Evolutionary conservation across 106 monocot genomes (phyloP), one percentile per base, ranked within the genome.

Genomic region (Dioscorea dumetorum): DNA sequence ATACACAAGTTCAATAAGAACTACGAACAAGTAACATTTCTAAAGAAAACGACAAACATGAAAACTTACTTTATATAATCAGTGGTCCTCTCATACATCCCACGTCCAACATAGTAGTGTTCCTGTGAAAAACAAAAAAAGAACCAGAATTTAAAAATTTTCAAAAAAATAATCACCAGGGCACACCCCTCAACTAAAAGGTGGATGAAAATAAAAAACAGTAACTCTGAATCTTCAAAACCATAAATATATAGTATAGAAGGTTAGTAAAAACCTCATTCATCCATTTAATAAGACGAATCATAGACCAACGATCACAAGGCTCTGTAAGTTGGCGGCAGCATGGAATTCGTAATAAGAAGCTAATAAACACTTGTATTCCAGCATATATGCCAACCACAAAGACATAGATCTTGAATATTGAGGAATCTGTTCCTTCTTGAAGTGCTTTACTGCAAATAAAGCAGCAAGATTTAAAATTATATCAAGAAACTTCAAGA

Each of bases 81-180:
- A 18, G 63, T 68, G 34, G 95, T 71, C 62, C 78, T 84, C 60
- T 95, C 95, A 63, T 91, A 84, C 95, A 95, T 88, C 33, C 83
- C 91, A 62, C 91, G 91, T 17, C 95, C 95, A 83, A 95, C 91
- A 80, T 86, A 95, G 69, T 91, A 73, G 50, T 88, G 81, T 62
- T 95, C 95, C 95, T 95, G 65, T 68, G 84, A 52, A 67, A 16
- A 64, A 73, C 5, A 28, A 72, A 22, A 57, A 21, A 48, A 69
- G 0, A 50, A 48, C 17, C 61, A 31, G 22, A 32, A 31, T 28
- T 50, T 31, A 22, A 21, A 71, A 49, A 17, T 1, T 28, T 28
- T 28, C 41, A 57, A 57, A 5, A 50, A 73, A 17, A 33, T 60
- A 5, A 52, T 10, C 1, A 49, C 11, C 41, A 41, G 0, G 41